A percentile compares a stretch with the other conserved stretches of the same genome.
phyloP scores from a whole-genome alignment of 345 rosid species.

The Hypericum perforatum region DNA sequence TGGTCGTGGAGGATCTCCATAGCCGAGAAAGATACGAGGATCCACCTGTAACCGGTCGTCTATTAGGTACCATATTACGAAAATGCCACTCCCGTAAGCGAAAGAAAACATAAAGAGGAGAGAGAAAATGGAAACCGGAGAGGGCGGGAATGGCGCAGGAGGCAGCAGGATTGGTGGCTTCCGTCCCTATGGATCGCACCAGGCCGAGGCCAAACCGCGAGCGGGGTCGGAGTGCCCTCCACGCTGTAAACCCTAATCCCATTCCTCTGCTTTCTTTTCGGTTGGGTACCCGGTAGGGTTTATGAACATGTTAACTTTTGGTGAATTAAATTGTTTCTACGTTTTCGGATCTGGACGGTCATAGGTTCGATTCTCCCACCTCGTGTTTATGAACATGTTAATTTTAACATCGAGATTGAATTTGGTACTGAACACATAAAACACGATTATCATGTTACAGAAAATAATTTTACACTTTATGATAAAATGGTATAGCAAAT shows the following conservation, averaged over 20 bases:
- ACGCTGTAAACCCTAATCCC: slow-evolving; percentile 73
- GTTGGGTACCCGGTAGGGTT: too few species aligned
- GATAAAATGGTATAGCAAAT: too few species aligned
- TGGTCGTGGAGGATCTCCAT: slow-evolving; percentile 25
- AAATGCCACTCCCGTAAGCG: background rate
- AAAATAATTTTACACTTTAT: too few species aligned
- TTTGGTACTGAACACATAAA: too few species aligned
- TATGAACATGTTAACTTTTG: too few species aligned
- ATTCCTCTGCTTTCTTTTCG: slow-evolving; percentile 18
- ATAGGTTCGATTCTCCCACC: too few species aligned
- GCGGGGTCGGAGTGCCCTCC: slow-evolving; percentile 42
- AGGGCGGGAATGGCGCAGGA: slow-evolving; percentile 99
- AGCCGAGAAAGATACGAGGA: slow-evolving; percentile 26
- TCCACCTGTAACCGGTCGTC: slow-evolving; percentile 27
- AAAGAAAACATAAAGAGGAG: background rate
- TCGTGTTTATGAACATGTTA: too few species aligned
- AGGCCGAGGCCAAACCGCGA: slow-evolving; percentile 9
- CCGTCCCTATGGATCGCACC: slow-evolving; percentile 59
- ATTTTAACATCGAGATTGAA: too few species aligned
- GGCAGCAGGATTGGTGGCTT: slow-evolving; percentile 80
- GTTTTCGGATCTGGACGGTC: too few species aligned
- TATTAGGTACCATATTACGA: background rate
- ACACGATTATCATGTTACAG: too few species aligned
- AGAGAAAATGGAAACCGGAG: slow-evolving; percentile 41
- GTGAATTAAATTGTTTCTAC: too few species aligned